Percentiles rank a stretch among this genome's conserved stretches.
phyloP scores from a whole-genome alignment of 805 yeast species.

The Phaffomyces antillensis region DNA sequence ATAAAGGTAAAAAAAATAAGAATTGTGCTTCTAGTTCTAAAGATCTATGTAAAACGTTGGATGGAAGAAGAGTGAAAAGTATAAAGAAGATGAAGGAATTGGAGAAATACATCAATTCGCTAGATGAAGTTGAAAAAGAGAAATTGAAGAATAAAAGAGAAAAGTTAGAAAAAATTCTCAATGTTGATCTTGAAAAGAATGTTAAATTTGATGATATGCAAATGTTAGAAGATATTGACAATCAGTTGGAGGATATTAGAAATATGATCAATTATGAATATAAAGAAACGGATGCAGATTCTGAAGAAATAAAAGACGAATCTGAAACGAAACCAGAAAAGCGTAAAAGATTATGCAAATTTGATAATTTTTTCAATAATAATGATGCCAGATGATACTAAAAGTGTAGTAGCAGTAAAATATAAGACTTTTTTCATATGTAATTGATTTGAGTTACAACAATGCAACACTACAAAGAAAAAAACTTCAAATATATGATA shows the following conservation, averaged over 20 bases:
- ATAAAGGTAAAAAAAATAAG: slow-evolving; percentile 29
- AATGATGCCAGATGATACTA: background rate
- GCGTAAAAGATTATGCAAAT: background rate
- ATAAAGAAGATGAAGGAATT: slow-evolving; percentile 30
- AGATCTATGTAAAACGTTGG: slow-evolving; percentile 33
- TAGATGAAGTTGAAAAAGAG: slow-evolving; percentile 13
- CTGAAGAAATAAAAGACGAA: slow-evolving; percentile 1
- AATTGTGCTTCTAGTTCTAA: slow-evolving; percentile 18
- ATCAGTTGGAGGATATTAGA: slow-evolving; percentile 28
- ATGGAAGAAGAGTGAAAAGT: slow-evolving; percentile 33
- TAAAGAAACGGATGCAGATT: slow-evolving; percentile 5
- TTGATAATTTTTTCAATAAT: slow-evolving; percentile 8
- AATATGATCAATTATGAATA: slow-evolving; percentile 17
- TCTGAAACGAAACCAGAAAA: background rate
- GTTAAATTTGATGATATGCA: slow-evolving; percentile 30
- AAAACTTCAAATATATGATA: too few species aligned
- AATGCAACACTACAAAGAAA: too few species aligned
- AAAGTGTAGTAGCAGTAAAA: too few species aligned
- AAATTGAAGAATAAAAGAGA: slow-evolving; percentile 28
- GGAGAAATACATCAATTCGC: slow-evolving; percentile 21
- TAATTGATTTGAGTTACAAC: too few species aligned
- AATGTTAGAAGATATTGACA: slow-evolving; percentile 33
- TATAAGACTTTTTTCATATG: too few species aligned
- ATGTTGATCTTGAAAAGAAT: slow-evolving; percentile 21
- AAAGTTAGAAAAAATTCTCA: slow-evolving; percentile 29